Conservation (phyloP, 495 filamentous ascomycete genomes). For the Immersiella caudata region DNA sequence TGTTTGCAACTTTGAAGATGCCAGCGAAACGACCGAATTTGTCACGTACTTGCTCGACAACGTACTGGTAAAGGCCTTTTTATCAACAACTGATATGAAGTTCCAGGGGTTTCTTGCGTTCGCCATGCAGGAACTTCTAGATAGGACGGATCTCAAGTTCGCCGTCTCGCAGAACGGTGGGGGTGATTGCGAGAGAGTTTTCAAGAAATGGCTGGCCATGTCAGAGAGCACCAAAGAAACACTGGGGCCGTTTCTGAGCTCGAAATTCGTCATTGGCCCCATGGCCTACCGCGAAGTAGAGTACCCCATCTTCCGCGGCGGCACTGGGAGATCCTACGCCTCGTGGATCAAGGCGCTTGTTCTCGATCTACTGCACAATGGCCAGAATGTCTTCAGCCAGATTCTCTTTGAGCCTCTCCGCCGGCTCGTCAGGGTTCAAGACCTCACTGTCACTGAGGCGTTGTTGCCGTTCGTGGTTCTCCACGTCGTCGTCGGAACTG, state of each 20-base stretch:
- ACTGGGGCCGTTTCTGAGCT: slow-evolving; percentile 81
- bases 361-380: slow-evolving; percentile 76
- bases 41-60: slow-evolving; percentile 81
- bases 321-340: slow-evolving; percentile 62
- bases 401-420: slow-evolving; percentile 79
- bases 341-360: slow-evolving; percentile 80
- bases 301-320: slow-evolving; percentile 74
- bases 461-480: slow-evolving; percentile 81
- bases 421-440: slow-evolving; percentile 78
- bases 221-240: slow-evolving; percentile 75
- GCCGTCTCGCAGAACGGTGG: slow-evolving; percentile 44
- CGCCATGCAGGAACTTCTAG: slow-evolving; percentile 89
- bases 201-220: slow-evolving; percentile 73
- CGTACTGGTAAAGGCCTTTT: slow-evolving; percentile 86
- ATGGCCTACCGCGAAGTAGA: slow-evolving; percentile 54
- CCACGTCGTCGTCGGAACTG: slow-evolving; percentile 69
- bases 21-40: slow-evolving; percentile 83
- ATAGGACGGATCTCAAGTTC: slow-evolving; percentile 68
- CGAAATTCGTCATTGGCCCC: slow-evolving; percentile 72
- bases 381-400: slow-evolving; percentile 65
- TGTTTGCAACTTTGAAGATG: slow-evolving; percentile 77
- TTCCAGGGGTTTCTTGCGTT: slow-evolving; percentile 89
- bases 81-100: slow-evolving; percentile 81
- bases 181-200: slow-evolving; percentile 35
- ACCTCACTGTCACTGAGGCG: slow-evolving; percentile 81